Evolutionary conservation across 352 stramenopile genomes (phyloP).

Genomic region (Phytophthora multivora): DNA sequence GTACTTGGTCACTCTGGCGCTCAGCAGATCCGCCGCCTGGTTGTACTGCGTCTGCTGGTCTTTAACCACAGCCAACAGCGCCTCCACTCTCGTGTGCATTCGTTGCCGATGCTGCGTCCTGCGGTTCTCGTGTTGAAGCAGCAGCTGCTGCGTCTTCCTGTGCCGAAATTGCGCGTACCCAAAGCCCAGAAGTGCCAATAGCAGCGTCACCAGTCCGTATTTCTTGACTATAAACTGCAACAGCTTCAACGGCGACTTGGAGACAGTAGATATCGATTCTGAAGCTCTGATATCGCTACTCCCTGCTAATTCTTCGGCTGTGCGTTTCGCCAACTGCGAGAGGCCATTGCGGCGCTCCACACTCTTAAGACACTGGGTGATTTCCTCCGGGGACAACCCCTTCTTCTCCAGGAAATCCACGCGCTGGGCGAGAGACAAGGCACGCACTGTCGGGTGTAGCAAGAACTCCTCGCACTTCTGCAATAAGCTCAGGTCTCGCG

Average conservation of each 20-base stretch:
- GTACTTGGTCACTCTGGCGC: conserved; percentile 27
- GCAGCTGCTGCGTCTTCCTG: conserved; percentile 34
- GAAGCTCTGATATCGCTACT: neutral
- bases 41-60: conserved; percentile 54
- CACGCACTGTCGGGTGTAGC: conserved; percentile 63
- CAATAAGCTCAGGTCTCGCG: conserved; percentile 42
- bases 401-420: conserved; percentile 82
- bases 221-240: conserved; percentile 33
- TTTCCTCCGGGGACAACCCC: conserved; percentile 67
- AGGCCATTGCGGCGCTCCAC: conserved; percentile 65
- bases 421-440: conserved; percentile 67
- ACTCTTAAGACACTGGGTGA: conserved; percentile 63
- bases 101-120: conserved; percentile 25
- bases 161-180: conserved; percentile 39
- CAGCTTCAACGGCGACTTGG: conserved; percentile 24
- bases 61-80: conserved; percentile 39
- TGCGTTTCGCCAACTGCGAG: conserved; percentile 32
- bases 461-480: conserved; percentile 73
- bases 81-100: conserved; percentile 27
- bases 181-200: conserved; percentile 37
- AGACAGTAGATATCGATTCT: neutral
- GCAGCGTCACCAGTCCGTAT: conserved; percentile 39
- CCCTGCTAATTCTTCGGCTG: conserved; percentile 5
- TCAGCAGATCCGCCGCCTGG: conserved; percentile 36
- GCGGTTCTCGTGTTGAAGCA: conserved; percentile 26